Evolutionary conservation across 805 yeast species (phyloP), one percentile per base, ranked within the genome.

Genomic region (Lachancea lanzarotensis): DNA sequence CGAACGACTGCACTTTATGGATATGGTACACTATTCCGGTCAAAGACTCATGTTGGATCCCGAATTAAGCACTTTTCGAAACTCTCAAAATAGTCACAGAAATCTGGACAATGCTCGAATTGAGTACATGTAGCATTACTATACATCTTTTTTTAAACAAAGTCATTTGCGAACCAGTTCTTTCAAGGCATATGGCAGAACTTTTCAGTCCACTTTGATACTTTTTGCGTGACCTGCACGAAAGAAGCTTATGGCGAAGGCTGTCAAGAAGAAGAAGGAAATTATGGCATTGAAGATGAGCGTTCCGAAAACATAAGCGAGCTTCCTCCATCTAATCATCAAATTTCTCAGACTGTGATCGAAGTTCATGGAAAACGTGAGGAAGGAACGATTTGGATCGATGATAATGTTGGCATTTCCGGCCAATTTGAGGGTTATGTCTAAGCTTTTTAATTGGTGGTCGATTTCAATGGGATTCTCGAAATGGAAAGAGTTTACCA

Each of bases 261-360:
- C 49, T 9, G 53, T 12, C 4, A 47, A 17, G 42, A 59, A 59
- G 19, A 59, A 37, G 13, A 45, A 32, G 1, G 53, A 38, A 10
- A 55, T 40, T 7, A 50, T 40, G 3, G 46, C 26, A 31, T 55
- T 54, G 31, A 59, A 55, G 7, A 53, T 38, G 1, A 45, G 18
- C 8, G 50, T 51, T 1, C 66, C 66, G 20, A 55, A 46, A 2
- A 52, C 30, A 41, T 60, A 55, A 6, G 63, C 51, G 10, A 59
- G 32, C 29, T 49, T 46, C 13, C 43, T 46, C 51, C 55, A 51
- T 26, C 58, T 51, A 20, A 58, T 38, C 66, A 62, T 62, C 12
- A 60, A 45, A 42, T 62, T 59, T 40, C 65, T 51, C 40, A 60
- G 35, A 12, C 60, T 65, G 40, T 60, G 62, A 5, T 50, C 45